Evolutionary conservation across 306 rosid genomes (phyloP), one percentile per base, ranked within the genome.

Genomic region (Vachellia collinsii): DNA sequence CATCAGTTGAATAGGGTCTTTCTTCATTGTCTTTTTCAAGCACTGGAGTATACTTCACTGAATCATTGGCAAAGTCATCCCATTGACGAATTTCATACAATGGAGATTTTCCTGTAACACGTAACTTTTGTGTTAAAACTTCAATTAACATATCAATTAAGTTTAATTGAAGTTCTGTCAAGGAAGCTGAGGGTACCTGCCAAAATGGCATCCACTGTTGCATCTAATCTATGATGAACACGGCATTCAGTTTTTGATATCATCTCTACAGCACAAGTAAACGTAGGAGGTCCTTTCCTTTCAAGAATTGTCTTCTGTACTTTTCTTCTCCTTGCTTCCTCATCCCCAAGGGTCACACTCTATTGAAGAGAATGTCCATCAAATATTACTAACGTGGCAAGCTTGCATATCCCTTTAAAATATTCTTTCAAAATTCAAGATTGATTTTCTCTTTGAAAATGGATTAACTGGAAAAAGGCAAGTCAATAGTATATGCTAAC

Each of bases 331-430:
- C 88, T 89, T 63, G 99, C 99, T 92, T 96, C 99, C 83, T 96
- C 99, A 65, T 96, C 99, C 47, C 99, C 99, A 11, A 96, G 99
- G 8, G 98, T 96, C 68, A 96, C 99, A 81, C 99, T 96, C 99
- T 96, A 87, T 86, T 84, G 65, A 86, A 75, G 88, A 58, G 61
- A 81, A 81, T 25, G 78, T 79, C 48, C 50, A 76, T 59, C 50
- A 68, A 81, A 78, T 63, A 79, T 90, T 73, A 59, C 97, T 79
- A 62, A 38, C 47, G 29, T n/a, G 66, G 62, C 39, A 88, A 69
- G 54, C 63, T 78, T 38, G 12, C 75, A 70, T 70, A 25, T 70
- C 58, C 53, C 56, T 44, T 70, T 13, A 46, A 44, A 54, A 70
- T 44, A 44, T 46, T 23, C 37, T 70, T 44, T 13, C 38, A 23